Evolutionary conservation across 176 grass and related monocot genomes (phyloP), one percentile per base, ranked within the genome.

Genomic region (Pharus latifolius): DNA sequence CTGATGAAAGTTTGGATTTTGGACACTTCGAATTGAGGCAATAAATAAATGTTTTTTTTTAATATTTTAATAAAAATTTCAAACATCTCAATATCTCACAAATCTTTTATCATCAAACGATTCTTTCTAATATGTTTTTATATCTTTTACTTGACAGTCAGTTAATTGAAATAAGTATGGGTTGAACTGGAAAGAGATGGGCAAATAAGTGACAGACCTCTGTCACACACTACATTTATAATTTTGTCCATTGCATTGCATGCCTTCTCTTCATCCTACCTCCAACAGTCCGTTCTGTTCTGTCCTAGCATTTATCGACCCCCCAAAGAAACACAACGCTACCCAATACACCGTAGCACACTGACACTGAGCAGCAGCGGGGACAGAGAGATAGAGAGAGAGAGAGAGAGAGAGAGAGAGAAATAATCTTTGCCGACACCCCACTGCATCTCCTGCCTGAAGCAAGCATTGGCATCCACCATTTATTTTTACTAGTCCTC

Each of bases 401-500:
- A 31, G 11, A 25, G 13, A 42, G 22, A 56, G 28, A 1, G 26
- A 56, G 57, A 45, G 38, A 46, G 55, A 63, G 33, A 38, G 83
- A 49, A 70, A 48, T 51, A 34, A 50, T 49, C 71, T 49, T 86
- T 81, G 83, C 77, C 83, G 77, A 76, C 83, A 75, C 72, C 57
- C 26, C 83, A 86, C 83, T 76, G 83, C 77, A 76, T 76, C 71
- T 51, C 81, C 24, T 44, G 3, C 32, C 71, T 34, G 18, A 49
- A 85, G 64, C 65, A 84, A 79, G 75, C 76, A 80, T n/a, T 68
- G 53, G 53, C 67, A 84, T 67, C 67, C 2, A 23, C 14, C 67
- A 44, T 53, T 38, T 9, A 32, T 18, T 83, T 34, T 9, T 38
- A 5, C 27, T 3, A 28, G 13, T 41, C 15, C 70, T 20, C 35